A percentile compares a stretch with the other conserved stretches of the same genome.
Evolutionary conservation across 352 stramenopile genomes (phyloP).

Genomic region (Phytophthora idaei): DNA sequence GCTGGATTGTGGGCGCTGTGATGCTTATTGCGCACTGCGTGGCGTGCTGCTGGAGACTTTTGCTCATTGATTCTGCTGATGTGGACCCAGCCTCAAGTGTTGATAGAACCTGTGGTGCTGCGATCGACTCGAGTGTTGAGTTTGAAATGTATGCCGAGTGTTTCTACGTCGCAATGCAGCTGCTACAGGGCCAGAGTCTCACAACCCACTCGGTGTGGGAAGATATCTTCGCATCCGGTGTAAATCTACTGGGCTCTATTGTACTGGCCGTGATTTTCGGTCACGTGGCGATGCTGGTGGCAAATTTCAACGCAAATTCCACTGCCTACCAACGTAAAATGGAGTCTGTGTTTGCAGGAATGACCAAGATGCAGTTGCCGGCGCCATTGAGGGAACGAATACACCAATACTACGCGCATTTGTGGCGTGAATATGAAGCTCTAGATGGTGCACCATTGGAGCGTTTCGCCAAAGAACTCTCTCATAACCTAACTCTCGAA

Average conservation of each 20-base stretch:
- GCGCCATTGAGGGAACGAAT: conserved; percentile 56
- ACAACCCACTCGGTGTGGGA: conserved; percentile 30
- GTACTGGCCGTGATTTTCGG: conserved; percentile 63
- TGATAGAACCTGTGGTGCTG: conserved; percentile 19
- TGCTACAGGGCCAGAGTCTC: conserved; percentile 50
- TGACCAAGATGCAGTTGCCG: conserved; percentile 61
- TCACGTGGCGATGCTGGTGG: conserved; percentile 60
- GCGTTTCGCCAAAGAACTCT: conserved; percentile 59
- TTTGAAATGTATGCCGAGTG: conserved; percentile 38
- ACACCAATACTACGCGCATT: conserved; percentile 73
- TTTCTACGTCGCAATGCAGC: conserved; percentile 50
- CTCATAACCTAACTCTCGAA: conserved; percentile 67
- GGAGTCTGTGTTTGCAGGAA: conserved; percentile 55
- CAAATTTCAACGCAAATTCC: conserved; percentile 61
- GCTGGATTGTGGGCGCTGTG: conserved; percentile 44
- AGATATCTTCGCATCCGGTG: conserved; percentile 44
- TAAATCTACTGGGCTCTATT: conserved; percentile 51
- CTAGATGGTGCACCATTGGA: conserved; percentile 54
- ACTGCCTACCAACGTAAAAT: conserved; percentile 63
- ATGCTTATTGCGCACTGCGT: conserved; percentile 58
- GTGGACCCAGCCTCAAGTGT: conserved; percentile 6
- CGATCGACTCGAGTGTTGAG: conserved; percentile 9
- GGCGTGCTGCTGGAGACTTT: conserved; percentile 50
- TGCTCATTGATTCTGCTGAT: conserved; percentile 15
- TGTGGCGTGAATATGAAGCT: conserved; percentile 72